Percentiles rank a stretch among this genome's conserved stretches.
phyloP scores from a whole-genome alignment of 805 yeast species.

The Schwanniomyces yamadae region DNA sequence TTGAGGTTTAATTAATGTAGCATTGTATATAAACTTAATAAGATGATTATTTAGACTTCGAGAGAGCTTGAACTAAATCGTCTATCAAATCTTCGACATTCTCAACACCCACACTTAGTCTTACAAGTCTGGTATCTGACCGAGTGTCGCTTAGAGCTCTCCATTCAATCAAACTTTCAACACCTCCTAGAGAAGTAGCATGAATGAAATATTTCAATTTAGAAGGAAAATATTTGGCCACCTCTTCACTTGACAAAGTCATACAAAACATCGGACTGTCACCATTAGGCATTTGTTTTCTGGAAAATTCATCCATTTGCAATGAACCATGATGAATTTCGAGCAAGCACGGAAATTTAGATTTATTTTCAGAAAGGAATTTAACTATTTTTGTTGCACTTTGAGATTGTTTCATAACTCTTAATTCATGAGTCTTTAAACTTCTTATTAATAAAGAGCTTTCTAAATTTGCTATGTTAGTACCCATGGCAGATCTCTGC shows the following conservation, averaged over 20 bases:
- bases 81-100: constrained; percentile 70
- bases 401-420: constrained; percentile 64
- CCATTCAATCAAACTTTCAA: constrained; percentile 90
- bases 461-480: constrained; percentile 78
- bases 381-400: constrained; percentile 63
- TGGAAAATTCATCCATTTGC: constrained; percentile 68
- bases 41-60: no score
- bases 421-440: constrained; percentile 72
- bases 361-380: constrained; percentile 51
- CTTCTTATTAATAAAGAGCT: constrained; percentile 73
- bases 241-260: constrained; percentile 45
- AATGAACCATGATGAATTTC: constrained; percentile 70
- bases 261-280: constrained; percentile 74
- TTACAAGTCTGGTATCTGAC: constrained; percentile 56
- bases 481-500: constrained; percentile 74
- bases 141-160: constrained; percentile 62
- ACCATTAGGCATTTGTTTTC: constrained; percentile 63
- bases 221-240: constrained; percentile 65
- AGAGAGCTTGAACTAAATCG: constrained; percentile 68
- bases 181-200: constrained; percentile 92
- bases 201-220: constrained; percentile 73
- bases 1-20: not conserved
- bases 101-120: constrained; percentile 83
- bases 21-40: no score
- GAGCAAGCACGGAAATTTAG: constrained; percentile 46